Evolutionary conservation across 2,329 filamentous ascomycete genomes (phyloP).

Genomic region (Talaromyces sp.): DNA sequence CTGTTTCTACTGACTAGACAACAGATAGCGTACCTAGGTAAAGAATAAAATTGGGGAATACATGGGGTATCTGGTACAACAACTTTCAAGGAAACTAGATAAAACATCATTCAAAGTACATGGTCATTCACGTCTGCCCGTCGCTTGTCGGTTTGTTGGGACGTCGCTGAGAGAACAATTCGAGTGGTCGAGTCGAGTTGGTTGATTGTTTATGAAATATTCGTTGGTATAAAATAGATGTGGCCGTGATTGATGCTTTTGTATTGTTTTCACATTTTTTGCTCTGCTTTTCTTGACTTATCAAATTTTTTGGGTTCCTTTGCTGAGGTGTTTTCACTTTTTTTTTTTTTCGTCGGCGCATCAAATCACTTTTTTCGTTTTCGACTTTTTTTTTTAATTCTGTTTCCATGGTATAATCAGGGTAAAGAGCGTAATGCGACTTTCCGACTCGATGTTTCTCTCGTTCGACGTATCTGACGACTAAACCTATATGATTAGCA

Average conservation of each 20-base stretch:
- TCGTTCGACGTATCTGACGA: not conserved
- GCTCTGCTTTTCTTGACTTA: not conserved
- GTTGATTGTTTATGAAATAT: not conserved
- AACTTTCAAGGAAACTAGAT: slow-evolving; percentile 2
- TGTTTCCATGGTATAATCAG: not conserved
- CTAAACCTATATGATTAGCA: not conserved
- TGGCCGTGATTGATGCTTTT: slow-evolving; percentile 2
- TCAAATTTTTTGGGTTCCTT: not conserved
- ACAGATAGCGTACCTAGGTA: not conserved
- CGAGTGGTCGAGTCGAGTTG: not conserved
- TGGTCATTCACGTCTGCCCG: not conserved
- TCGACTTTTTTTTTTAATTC: slow-evolving; percentile 11
- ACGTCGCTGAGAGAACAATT: not conserved
- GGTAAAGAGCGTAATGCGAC: slow-evolving; percentile 5
- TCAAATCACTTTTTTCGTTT: slow-evolving; percentile 12
- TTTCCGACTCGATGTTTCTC: not conserved
- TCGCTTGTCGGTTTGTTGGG: not conserved
- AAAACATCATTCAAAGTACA: slow-evolving; percentile 6
- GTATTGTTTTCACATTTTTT: not conserved
- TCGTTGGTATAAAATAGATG: not conserved
- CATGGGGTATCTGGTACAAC: slow-evolving; percentile 9
- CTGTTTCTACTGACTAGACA: not conserved
- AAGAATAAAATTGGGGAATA: slow-evolving; percentile 2
- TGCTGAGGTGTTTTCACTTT: not conserved
- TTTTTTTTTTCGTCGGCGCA: slow-evolving; percentile 7